Base-by-base conservation (phyloP, 768 basidiomycete species). In the Russula sp. region DNA sequence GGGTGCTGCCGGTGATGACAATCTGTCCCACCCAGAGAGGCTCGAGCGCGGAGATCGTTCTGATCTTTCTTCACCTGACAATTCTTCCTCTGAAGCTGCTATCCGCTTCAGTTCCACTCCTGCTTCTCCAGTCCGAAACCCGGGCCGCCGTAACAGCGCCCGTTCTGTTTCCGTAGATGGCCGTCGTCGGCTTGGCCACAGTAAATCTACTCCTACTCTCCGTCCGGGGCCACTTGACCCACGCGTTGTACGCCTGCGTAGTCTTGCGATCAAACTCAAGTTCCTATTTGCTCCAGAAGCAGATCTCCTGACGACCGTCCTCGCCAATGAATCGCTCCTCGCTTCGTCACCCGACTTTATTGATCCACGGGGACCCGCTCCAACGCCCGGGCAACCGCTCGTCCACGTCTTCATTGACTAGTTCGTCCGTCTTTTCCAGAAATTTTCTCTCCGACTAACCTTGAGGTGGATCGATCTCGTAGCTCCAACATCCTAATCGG, bases 401-500 rank as follows among this genome's bases (percentile, higher is more conserved):
- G 71, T 75, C 60, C 76, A 76, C 69, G 72, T 75, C 66, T 85
- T 86, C 73, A 78, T 86, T 67, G 84, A 86, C 71, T 84, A 85
- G 84, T 85, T 66, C 63, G 81, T 80, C 63, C 59, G 9, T 36
- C 20, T 50, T 53, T 60, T 60, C 61, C 66, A 54, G 60, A 64
- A n/a, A 55, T 65, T 61, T 22, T 52, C 28, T 30, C 14, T 36
- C 32, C 28, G 22, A 18, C 52, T 11, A 46, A 55, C 34, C 30
- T 40, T 48, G 49, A 52, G n/a, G 38, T 64, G 28, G 38, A 46
- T 52, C 10, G 36, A 52, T 66, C n/a, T 57, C 30, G 14, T 44
- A 93, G 92, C 69, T 94, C 92, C 18, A 94, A 94, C 72, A 93
- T 94, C 66, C 82, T 94, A 52, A 86, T 94, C 65, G 92, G 92